These are phyloP conservation scores for Acrasis kona DNA, from an alignment of 78 protist genomes.

Conservation along the genomic window DNA sequence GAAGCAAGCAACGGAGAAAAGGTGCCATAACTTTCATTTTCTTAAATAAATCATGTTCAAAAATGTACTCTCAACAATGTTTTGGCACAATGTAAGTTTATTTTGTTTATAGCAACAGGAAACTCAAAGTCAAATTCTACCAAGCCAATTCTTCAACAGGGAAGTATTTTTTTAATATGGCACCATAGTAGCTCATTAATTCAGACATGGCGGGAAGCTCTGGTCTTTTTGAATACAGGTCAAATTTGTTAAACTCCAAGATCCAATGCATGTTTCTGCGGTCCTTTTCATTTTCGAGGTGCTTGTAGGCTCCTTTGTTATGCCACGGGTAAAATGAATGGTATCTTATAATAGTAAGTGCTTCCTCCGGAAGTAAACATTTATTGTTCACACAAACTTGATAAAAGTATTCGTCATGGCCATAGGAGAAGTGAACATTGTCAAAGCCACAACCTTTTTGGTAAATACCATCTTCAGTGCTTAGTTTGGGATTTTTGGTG, in stretches of 20 bases:
- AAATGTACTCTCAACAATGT: too few relatives aligned
- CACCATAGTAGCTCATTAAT: conserved; percentile 52
- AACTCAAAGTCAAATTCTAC: too few relatives aligned
- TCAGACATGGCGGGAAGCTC: conserved; percentile 35
- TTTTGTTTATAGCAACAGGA: too few relatives aligned
- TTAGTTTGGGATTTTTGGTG: conserved; percentile 20
- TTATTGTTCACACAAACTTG: conserved; percentile 21
- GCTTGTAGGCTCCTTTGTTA: conserved; percentile 36
- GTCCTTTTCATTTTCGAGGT: conserved; percentile 43
- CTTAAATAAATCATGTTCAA: too few relatives aligned
- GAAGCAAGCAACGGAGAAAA: too few relatives aligned
- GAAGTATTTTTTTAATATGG: conserved; percentile 54
- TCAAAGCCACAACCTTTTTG: conserved; percentile 52
- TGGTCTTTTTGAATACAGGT: conserved; percentile 69
- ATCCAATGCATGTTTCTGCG: conserved; percentile 60
- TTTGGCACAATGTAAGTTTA: too few relatives aligned
- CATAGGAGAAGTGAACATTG: conserved; percentile 68
- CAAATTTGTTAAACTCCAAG: conserved; percentile 58
- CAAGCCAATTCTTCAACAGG: conserved; percentile 24
- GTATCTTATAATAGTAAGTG: conserved; percentile 61
- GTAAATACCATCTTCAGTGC: conserved; percentile 58
- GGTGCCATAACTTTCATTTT: too few relatives aligned
- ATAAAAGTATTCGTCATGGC: conserved; percentile 77
- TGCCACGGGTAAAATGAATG: conserved; percentile 89
- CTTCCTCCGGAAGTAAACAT: conserved; percentile 55